Evolutionary conservation across 2,329 filamentous ascomycete genomes (phyloP), one percentile per base, ranked within the genome.

Genomic region (Emmonsiellopsis sp.): DNA sequence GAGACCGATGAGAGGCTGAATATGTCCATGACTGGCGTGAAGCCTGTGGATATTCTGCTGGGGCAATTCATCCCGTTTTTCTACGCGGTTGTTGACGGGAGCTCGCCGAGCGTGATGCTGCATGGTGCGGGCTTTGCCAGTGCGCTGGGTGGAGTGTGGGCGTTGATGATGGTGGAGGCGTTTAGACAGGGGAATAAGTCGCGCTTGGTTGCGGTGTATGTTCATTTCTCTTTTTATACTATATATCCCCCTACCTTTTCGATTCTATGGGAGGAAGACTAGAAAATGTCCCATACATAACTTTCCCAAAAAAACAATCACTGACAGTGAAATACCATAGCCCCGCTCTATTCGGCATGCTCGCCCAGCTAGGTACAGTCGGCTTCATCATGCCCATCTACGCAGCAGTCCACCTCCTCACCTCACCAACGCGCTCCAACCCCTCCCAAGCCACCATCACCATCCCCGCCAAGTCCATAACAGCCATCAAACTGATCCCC

Each of bases 351-450:
- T 67, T 75, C 34, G 75, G 75, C 10, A 54, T 75, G 13, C 45
- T 66, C 1, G 65, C 73, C 2, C 76, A 77, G 57, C 67, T 71
- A 8, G 58, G 73, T 38, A 69, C 72, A 5, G 76, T 73, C 55
- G 72, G 74, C 13, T 66, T 76, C 51, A 69, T 72, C 3, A 65
- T 69, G 1, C 75, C 76, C 0, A 58, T 77, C 13, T 73, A 71
- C 55, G 66, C 73, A 41, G 65, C 68, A 3, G 51, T 74, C 5
- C 73, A 78, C 43, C 66, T 79, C 7, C 65, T 67, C 42, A 68
- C 63, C 13, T 78, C 75, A 2, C 65, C 69, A 3, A 70, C 73
- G 0, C 67, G 69, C 6, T 60, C 61, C 5, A 68, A 66, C 7
- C 68, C 69, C 3, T 64, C 62, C 8, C 61, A 65, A 1, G 63